Evolutionary conservation across 2,329 filamentous ascomycete species (phyloP).

Genomic region (Aspergillus brasiliensis): DNA sequence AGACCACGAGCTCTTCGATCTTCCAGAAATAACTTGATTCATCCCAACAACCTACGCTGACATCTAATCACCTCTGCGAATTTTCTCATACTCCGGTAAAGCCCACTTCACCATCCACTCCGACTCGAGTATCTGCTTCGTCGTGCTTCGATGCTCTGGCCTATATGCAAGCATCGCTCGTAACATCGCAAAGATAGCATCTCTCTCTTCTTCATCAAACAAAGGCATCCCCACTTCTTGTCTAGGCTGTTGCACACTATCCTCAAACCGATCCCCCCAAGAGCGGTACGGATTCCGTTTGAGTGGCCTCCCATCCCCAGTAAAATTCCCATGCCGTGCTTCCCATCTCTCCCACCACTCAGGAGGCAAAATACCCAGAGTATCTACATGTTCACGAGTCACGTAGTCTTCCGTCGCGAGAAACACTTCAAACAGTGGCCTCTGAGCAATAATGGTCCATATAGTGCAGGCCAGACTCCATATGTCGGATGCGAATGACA

Average conservation of each 20-base stretch:
- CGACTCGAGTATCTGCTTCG: background rate
- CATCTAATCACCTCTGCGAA: too few species aligned
- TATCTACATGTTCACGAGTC: conserved; percentile 34
- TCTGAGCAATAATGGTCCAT: conserved; percentile 38
- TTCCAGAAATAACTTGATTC: too few species aligned
- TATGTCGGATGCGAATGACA: conserved; percentile 42
- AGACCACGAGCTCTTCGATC: too few species aligned
- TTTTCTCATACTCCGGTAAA: background rate
- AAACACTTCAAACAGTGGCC: conserved; percentile 32
- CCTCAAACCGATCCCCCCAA: conserved; percentile 29
- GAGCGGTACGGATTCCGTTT: conserved; percentile 23
- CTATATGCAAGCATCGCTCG: conserved; percentile 24
- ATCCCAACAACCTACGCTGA: too few species aligned
- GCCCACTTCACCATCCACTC: background rate
- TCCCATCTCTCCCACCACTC: conserved; percentile 34
- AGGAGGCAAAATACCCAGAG: conserved; percentile 32
- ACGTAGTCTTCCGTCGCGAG: conserved; percentile 32
- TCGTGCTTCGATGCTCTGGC: background rate
- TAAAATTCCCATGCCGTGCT: conserved; percentile 22
- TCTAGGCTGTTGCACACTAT: conserved; percentile 32
- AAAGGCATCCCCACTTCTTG: conserved; percentile 21
- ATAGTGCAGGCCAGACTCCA: conserved; percentile 46
- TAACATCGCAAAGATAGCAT: conserved; percentile 30
- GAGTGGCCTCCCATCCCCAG: conserved; percentile 28
- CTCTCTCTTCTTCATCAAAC: conserved; percentile 27